Percentiles rank a stretch among this genome's conserved stretches.
These are phyloP conservation scores for Cyanidium caldarium DNA, from an alignment of 23 red algal species.

Conservation along the genomic window DNA sequence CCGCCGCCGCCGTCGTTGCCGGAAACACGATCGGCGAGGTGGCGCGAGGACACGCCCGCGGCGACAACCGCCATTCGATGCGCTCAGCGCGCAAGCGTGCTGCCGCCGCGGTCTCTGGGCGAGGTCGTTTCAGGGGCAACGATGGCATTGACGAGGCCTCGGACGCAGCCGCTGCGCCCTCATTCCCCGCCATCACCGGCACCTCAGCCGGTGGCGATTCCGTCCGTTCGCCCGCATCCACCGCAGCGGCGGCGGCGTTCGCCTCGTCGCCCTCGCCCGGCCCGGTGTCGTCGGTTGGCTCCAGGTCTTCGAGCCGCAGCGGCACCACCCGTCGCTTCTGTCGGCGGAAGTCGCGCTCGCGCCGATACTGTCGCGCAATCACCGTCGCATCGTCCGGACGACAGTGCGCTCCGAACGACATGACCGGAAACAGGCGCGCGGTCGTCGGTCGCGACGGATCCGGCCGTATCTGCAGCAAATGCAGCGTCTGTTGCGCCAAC, in stretches of 20 bases:
- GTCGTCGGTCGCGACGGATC: too few species aligned
- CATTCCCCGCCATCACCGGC: neutral
- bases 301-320: neutral
- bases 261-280: too few species aligned
- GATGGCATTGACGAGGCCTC: neutral
- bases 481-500: neutral
- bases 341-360: slow-evolving; percentile 1
- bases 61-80: too few species aligned
- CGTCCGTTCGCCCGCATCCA: neutral
- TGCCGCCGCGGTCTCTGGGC: too few species aligned
- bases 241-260: neutral
- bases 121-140: neutral
- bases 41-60: too few species aligned
- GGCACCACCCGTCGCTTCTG: neutral
- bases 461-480: neutral
- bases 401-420: neutral
- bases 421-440: too few species aligned
- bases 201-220: neutral
- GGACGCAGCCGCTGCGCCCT: neutral
- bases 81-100: too few species aligned
- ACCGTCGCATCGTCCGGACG: neutral
- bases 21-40: neutral
- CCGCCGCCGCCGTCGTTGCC: neutral
- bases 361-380: neutral
- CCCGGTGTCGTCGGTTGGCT: neutral